Base-by-base conservation (phyloP, 2,329 filamentous ascomycete genomes). In the Verticillium nubilum region DNA sequence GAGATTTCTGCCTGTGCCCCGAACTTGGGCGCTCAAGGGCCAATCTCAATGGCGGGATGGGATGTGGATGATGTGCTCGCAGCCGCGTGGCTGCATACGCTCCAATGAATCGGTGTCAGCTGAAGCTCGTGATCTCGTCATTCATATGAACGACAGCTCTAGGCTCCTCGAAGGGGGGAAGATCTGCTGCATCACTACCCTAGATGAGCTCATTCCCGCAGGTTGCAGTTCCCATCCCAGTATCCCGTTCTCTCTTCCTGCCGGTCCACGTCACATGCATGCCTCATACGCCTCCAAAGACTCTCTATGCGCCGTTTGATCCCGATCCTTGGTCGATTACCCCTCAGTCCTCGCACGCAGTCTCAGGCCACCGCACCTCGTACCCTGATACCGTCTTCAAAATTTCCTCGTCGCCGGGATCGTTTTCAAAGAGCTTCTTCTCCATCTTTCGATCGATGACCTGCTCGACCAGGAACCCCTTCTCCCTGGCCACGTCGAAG, bases 401-500 rank as follows among this genome's bases (percentile, higher is more conserved):
- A 60, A 96, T 78, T 64, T 87, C 82, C 74, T 94, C 85, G 73
- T 96, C 92, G 37, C 94, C 94, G 17, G 87, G 89, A 70, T 97
- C 93, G 66, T 92, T 83, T 68, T 93, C 90, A 74, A 98, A 97
- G 79, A 98, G 86, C 64, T 93, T 89, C 70, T 87, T 87, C 35
- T 94, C 91, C 86, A 96, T 86, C 67, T 88, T 84, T 72, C 88
- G 85, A 74, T 97, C 91, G 54, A 93, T 78, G 33, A 96, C 81
- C 77, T 94, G 91, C 64, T 88, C 87, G 2, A 97, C 92, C 17
- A 75, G 74, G 62, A 97, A 90, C 0, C 92, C 92, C 55, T 79
- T 81, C 57, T 84, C 83, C 61, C 84, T 79, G 4, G 88, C 90
- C 60, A 92, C 69, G 55, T 92, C 89, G 70, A 97, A 97, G 77